These are phyloP conservation scores for Candida takata DNA, from an alignment of 805 yeast species.

Conservation along the genomic window DNA sequence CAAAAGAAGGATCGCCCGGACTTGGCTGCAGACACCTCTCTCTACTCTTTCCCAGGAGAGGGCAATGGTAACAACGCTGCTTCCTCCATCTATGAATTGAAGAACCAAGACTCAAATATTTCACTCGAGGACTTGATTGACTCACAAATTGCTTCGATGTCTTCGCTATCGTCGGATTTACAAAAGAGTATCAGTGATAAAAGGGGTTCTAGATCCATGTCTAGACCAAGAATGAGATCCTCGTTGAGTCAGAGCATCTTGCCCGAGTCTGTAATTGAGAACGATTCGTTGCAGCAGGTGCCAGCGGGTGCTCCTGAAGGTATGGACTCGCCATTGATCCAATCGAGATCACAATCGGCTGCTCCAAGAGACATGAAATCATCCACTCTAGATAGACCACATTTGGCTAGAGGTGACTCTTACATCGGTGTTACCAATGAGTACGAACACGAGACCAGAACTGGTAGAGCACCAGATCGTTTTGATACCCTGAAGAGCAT, in stretches of 20 bases:
- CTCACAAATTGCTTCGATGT: constrained; percentile 25
- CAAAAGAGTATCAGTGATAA: constrained; percentile 13
- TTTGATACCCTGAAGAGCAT: constrained; percentile 23
- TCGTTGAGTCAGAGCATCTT: constrained; percentile 9
- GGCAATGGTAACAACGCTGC: constrained; percentile 1
- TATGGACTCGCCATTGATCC: constrained; percentile 27
- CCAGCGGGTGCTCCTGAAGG: constrained; percentile 43
- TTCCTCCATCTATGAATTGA: constrained; percentile 17
- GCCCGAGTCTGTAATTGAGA: constrained; percentile 31
- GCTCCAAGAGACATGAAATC: constrained; percentile 4
- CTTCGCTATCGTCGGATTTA: constrained; percentile 17
- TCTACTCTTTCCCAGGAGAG: not conserved
- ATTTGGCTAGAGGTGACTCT: constrained; percentile 72
- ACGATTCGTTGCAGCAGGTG: constrained; percentile 32
- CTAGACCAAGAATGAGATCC: constrained; percentile 11
- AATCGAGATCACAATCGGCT: constrained; percentile 23
- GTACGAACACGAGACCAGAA: constrained; percentile 26
- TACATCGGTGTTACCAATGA: constrained; percentile 47
- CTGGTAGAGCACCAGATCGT: constrained; percentile 19
- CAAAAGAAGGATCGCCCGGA: constrained; percentile 3
- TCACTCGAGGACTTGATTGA: constrained; percentile 25
- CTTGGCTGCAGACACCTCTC: constrained; percentile 1
- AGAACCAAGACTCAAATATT: constrained; percentile 13
- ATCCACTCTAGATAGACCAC: constrained; percentile 33
- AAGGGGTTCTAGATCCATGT: constrained; percentile 12